phyloP scores from a whole-genome alignment of 2,329 filamentous ascomycete species.

The Beauveria bassiana region DNA sequence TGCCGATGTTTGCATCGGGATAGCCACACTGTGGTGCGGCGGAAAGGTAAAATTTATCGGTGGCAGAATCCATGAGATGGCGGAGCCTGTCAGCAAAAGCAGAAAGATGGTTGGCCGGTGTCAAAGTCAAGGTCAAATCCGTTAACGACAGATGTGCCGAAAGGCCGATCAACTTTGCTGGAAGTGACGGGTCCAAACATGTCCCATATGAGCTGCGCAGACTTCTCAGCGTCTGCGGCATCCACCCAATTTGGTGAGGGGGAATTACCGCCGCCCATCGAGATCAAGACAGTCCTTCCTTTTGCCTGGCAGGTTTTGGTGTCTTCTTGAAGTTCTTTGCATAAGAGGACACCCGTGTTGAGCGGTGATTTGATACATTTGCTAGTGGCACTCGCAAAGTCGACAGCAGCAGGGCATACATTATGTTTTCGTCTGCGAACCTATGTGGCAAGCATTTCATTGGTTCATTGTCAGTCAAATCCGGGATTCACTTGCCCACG shows the following conservation, averaged over 20 bases:
- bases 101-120: slow-evolving; percentile 48
- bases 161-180: slow-evolving; percentile 50
- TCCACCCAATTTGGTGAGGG: slow-evolving; percentile 57
- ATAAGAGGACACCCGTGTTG: too few relatives aligned
- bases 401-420: slow-evolving; percentile 37
- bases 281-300: slow-evolving; percentile 64
- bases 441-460: too few relatives aligned
- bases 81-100: slow-evolving; percentile 53
- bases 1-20: slow-evolving; percentile 51
- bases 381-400: slow-evolving; percentile 56
- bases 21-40: slow-evolving; percentile 64
- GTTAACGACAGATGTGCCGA: slow-evolving; percentile 57
- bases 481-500: too few relatives aligned
- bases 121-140: slow-evolving; percentile 76
- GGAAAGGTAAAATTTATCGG: slow-evolving; percentile 46
- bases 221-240: slow-evolving; percentile 39
- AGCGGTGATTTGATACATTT: too few relatives aligned
- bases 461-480: too few relatives aligned
- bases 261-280: slow-evolving; percentile 63
- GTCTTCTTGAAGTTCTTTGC: slow-evolving; percentile 22
- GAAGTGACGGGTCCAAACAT: slow-evolving; percentile 55
- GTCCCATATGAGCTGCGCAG: slow-evolving; percentile 58
- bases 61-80: slow-evolving; percentile 42
- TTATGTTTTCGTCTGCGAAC: too few relatives aligned
- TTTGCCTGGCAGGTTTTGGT: slow-evolving; percentile 52